phyloP scores from a whole-genome alignment of 177 flowering plant genomes.

The Vitis hybrid region DNA sequence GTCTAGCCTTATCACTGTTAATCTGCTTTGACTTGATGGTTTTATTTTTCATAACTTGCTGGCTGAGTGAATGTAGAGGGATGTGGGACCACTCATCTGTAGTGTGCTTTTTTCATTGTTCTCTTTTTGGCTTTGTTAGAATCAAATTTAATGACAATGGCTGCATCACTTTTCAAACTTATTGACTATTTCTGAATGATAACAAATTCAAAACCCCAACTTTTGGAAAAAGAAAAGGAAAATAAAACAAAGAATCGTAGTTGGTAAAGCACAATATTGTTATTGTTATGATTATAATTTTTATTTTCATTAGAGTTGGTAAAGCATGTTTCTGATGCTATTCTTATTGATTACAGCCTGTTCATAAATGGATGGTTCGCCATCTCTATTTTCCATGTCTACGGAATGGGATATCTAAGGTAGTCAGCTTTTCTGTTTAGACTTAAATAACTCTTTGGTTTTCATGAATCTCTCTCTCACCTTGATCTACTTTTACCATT shows the following conservation, averaged over 20 bases:
- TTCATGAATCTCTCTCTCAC: background rate
- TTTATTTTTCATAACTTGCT: background rate
- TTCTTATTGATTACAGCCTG: conserved; percentile 64
- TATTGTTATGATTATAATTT: background rate
- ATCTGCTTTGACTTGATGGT: too few species aligned
- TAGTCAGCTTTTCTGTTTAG: conserved; percentile 20
- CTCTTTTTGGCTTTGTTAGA: too few species aligned
- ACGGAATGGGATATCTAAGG: conserved; percentile 82
- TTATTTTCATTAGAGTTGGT: background rate
- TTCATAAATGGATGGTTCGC: conserved; percentile 98
- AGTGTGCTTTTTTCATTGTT: too few species aligned
- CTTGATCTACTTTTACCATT: background rate
- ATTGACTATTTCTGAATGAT: too few species aligned
- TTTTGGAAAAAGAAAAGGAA: too few species aligned
- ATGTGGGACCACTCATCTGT: too few species aligned
- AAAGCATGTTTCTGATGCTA: conserved; percentile 14
- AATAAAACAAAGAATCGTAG: too few species aligned
- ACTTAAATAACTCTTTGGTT: background rate
- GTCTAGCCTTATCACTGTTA: too few species aligned
- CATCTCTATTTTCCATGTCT: conserved; percentile 91
- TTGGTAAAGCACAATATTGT: background rate
- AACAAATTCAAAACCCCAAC: too few species aligned
- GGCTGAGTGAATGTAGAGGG: too few species aligned
- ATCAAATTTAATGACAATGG: too few species aligned
- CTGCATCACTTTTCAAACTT: too few species aligned